Evolutionary conservation across 2,329 filamentous ascomycete species (phyloP).

Genomic region (Alternaria angustiovoidea): DNA sequence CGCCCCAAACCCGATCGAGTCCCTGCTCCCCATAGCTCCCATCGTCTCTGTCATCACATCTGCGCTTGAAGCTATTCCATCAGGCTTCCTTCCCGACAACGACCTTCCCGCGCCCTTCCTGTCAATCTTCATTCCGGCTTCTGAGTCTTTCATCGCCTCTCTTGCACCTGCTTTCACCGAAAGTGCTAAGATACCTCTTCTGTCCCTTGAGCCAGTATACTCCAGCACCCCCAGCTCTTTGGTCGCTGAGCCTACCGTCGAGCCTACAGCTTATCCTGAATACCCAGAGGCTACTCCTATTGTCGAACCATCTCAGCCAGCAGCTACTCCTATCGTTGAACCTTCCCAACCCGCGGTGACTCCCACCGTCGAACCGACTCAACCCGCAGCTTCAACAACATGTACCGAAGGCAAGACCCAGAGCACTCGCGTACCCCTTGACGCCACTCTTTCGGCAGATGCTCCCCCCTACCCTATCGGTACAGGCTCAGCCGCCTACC

Average conservation of each 20-base stretch:
- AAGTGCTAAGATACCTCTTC: neutral
- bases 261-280: conserved; percentile 12
- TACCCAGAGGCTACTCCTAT: conserved; percentile 6
- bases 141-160: conserved; percentile 24
- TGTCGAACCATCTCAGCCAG: too few relatives aligned
- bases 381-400: neutral
- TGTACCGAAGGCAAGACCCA: neutral
- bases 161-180: conserved; percentile 31
- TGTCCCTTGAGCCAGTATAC: conserved; percentile 22
- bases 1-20: neutral
- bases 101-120: conserved; percentile 25
- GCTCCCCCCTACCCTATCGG: conserved; percentile 4
- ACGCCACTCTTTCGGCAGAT: conserved; percentile 5
- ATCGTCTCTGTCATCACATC: conserved; percentile 26
- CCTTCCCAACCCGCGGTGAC: neutral
- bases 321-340: neutral
- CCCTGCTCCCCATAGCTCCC: conserved; percentile 10
- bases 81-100: conserved; percentile 14
- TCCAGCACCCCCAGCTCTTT: conserved; percentile 24
- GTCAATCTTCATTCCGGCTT: conserved; percentile 22
- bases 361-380: too few relatives aligned
- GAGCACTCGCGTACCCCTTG: conserved; percentile 4
- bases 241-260: conserved; percentile 12
- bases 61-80: conserved; percentile 3
- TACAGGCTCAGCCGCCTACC: conserved; percentile 7